These are phyloP conservation scores for Triticum monococcum DNA, from an alignment of 176 grass and related monocot genomes.

Conservation along the genomic window DNA sequence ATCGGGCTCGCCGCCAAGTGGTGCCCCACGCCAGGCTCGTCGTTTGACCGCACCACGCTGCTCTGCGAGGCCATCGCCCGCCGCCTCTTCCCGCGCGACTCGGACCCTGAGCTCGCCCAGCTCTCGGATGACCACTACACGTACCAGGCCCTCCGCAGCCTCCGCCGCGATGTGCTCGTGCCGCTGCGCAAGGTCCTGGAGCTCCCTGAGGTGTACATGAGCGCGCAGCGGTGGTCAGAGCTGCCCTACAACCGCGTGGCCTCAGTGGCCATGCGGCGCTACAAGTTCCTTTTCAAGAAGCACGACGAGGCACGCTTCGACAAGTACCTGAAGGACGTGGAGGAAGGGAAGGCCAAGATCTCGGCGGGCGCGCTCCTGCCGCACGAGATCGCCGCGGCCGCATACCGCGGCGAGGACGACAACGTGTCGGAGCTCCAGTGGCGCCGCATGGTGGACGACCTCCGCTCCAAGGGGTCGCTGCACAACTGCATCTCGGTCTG, in stretches of 20 bases:
- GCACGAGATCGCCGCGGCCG: neutral
- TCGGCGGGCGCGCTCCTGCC: neutral
- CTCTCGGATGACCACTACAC: constrained; percentile 47
- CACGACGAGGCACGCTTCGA: neutral
- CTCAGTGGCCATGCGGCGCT: constrained; percentile 48
- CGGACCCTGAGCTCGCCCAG: constrained; percentile 20
- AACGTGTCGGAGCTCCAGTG: neutral
- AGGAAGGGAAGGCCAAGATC: neutral
- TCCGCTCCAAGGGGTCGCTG: neutral
- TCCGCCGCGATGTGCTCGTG: constrained; percentile 39
- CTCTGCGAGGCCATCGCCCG: constrained; percentile 56
- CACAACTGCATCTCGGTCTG: neutral
- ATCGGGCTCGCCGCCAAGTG: constrained; percentile 65
- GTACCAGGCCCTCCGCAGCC: constrained; percentile 38
- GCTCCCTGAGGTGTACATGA: constrained; percentile 59
- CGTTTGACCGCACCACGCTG: constrained; percentile 32
- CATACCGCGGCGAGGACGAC: neutral
- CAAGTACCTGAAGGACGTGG: neutral
- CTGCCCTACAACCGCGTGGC: constrained; percentile 58
- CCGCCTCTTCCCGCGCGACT: constrained; percentile 42
- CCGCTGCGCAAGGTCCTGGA: constrained; percentile 33
- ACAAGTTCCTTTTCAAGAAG: constrained; percentile 11
- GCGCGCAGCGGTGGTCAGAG: constrained; percentile 31
- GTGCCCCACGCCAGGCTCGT: constrained; percentile 58
- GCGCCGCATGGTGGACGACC: neutral